Evolutionary conservation across 345 rosid genomes (phyloP).

Genomic region (Erysimum cheiranthoides): DNA sequence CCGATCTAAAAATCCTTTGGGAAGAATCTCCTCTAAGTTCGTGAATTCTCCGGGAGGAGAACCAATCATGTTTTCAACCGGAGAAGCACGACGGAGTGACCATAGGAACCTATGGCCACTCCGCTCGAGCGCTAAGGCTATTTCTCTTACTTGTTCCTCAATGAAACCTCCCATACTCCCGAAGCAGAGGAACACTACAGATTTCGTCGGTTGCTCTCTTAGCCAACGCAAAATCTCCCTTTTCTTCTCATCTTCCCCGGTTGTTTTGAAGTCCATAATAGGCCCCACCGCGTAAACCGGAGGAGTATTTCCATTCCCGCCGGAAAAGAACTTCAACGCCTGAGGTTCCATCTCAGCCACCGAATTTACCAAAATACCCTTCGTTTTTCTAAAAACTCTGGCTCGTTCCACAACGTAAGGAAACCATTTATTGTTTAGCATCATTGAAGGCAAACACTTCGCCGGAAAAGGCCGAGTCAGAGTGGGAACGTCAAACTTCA

Average conservation of each 20-base stretch:
- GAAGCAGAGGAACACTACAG: slow-evolving; percentile 70
- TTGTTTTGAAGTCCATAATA: slow-evolving; percentile 42
- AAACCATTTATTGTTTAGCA: neutral
- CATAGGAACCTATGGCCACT: slow-evolving; percentile 61
- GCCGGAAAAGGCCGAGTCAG: slow-evolving; percentile 45
- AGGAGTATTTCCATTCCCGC: slow-evolving; percentile 5
- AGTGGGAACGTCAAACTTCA: slow-evolving; percentile 43
- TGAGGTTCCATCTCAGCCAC: slow-evolving; percentile 51
- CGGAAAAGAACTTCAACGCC: slow-evolving; percentile 35
- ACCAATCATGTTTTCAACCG: neutral
- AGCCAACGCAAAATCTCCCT: slow-evolving; percentile 55
- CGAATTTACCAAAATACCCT: slow-evolving; percentile 57
- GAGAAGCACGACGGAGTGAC: slow-evolving; percentile 52
- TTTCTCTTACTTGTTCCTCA: slow-evolving; percentile 55
- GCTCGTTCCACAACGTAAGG: neutral
- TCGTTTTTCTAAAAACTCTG: slow-evolving; percentile 29
- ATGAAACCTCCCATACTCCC: slow-evolving; percentile 67
- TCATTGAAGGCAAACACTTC: slow-evolving; percentile 33
- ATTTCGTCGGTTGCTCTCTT: slow-evolving; percentile 51
- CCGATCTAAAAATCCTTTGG: slow-evolving; percentile 53
- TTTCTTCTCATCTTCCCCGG: neutral
- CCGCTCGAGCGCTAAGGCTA: slow-evolving; percentile 53
- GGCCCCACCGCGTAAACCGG: slow-evolving; percentile 61
- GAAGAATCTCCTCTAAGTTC: slow-evolving; percentile 43
- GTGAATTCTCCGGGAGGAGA: slow-evolving; percentile 39